phyloP scores from a whole-genome alignment of 208 protist genomes.

The Blechomonas ayalai region DNA sequence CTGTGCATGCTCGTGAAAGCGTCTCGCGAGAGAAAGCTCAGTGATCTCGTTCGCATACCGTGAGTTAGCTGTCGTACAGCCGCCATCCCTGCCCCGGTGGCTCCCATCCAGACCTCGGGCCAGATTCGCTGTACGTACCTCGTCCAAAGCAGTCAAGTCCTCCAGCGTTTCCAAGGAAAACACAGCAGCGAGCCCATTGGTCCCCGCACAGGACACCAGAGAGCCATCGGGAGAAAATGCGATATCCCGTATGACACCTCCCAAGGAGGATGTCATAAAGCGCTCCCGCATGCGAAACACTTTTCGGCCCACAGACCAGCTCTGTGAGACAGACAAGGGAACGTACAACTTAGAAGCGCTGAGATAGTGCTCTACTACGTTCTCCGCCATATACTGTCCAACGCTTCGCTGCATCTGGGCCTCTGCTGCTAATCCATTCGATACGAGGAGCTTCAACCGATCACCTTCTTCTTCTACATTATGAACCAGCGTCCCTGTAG shows the following conservation, averaged over 20 bases:
- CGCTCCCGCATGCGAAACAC: slow-evolving; percentile 53
- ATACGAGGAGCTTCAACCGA: slow-evolving; percentile 33
- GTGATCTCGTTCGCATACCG: slow-evolving; percentile 80
- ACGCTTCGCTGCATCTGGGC: slow-evolving; percentile 23
- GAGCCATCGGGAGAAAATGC: slow-evolving; percentile 65
- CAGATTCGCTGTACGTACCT: slow-evolving; percentile 53
- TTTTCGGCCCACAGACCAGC: slow-evolving; percentile 36
- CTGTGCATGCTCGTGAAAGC: slow-evolving; percentile 63
- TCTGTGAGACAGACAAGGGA: slow-evolving; percentile 43
- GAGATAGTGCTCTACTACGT: slow-evolving; percentile 75
- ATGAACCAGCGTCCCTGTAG: slow-evolving; percentile 52
- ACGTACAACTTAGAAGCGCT: slow-evolving; percentile 68
- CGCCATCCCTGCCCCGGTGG: slow-evolving; percentile 1
- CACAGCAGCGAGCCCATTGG: slow-evolving; percentile 56
- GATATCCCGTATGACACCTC: slow-evolving; percentile 53
- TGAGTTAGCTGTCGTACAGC: slow-evolving; percentile 1
- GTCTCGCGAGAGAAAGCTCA: slow-evolving; percentile 58
- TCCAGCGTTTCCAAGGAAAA: slow-evolving; percentile 69
- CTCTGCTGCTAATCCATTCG: slow-evolving; percentile 36
- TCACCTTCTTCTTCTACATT: slow-evolving; percentile 36
- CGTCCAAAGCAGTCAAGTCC: slow-evolving; percentile 51
- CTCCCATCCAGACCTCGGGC: slow-evolving; percentile 28
- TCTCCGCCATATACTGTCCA: slow-evolving; percentile 20
- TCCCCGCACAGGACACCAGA: slow-evolving; percentile 51
- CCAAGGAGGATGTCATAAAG: slow-evolving; percentile 62